A percentile compares a stretch with the other conserved stretches of the same genome.
Evolutionary conservation across 805 yeast species (phyloP).

Genomic region (Pichia deserticola): DNA sequence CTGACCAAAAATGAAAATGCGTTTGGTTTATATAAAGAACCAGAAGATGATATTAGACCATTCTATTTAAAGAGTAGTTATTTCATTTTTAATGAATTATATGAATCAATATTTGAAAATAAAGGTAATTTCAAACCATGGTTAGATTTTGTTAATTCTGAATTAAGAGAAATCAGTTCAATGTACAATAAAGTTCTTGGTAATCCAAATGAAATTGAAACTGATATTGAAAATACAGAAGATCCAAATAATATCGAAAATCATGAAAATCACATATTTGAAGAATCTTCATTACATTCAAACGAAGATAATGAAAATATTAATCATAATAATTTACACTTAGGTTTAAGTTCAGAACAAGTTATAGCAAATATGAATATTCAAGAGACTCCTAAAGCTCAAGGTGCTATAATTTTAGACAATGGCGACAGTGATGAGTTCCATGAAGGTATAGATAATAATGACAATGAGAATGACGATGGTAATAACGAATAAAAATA

Average conservation of each 20-base stretch:
- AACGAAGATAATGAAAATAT: neutral
- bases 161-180: slow-evolving; percentile 44
- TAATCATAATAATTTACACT: neutral
- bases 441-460: slow-evolving; percentile 21
- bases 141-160: slow-evolving; percentile 44
- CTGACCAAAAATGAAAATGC: slow-evolving; percentile 28
- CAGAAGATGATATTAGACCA: slow-evolving; percentile 19
- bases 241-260: slow-evolving; percentile 4
- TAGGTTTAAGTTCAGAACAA: slow-evolving; percentile 10
- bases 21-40: slow-evolving; percentile 23
- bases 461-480: slow-evolving; percentile 4
- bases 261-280: slow-evolving; percentile 1
- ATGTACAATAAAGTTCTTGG: slow-evolving; percentile 53
- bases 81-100: slow-evolving; percentile 27
- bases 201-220: slow-evolving; percentile 30
- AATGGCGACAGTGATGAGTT: slow-evolving; percentile 39
- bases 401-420: slow-evolving; percentile 28
- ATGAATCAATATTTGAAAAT: slow-evolving; percentile 22
- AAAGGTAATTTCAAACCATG: slow-evolving; percentile 27
- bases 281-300: slow-evolving; percentile 2
- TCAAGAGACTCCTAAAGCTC: slow-evolving; percentile 16
- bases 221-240: slow-evolving; percentile 6
- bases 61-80: slow-evolving; percentile 27
- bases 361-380: slow-evolving; percentile 13
- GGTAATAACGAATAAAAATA: neutral